These are phyloP conservation scores for Gonapodya sp. DNA, from an alignment of 192 early-diverging fungal genomes.

Conservation along the genomic window DNA sequence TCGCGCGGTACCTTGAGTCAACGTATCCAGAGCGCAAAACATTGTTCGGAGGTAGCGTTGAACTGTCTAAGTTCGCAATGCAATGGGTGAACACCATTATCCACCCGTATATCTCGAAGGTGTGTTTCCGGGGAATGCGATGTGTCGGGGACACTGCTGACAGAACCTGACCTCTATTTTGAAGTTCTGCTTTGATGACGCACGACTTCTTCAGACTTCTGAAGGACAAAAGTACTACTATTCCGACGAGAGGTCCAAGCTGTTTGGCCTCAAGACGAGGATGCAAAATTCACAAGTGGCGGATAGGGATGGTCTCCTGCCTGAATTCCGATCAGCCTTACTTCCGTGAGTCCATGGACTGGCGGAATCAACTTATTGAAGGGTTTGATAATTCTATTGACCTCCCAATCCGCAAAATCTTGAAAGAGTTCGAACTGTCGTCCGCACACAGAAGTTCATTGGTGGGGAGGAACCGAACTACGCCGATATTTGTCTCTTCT, in stretches of 20 bases:
- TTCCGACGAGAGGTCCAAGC: background rate
- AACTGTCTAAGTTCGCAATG: constrained; percentile 30
- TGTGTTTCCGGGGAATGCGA: background rate
- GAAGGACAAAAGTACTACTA: constrained; percentile 1
- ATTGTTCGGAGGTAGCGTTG: constrained; percentile 26
- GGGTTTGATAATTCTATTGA: no score
- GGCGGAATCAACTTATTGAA: no score
- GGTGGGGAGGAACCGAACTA: background rate
- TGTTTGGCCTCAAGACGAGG: background rate
- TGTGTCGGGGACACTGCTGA: no score
- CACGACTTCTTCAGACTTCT: background rate
- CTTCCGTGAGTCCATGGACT: background rate
- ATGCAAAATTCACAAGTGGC: constrained; percentile 6
- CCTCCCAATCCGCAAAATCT: no score
- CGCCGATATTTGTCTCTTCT: background rate
- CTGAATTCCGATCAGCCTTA: background rate
- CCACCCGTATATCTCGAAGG: constrained; percentile 17
- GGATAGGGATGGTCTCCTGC: background rate
- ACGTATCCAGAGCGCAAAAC: constrained; percentile 37
- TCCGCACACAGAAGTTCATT: background rate
- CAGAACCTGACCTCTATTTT: no score
- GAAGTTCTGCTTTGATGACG: constrained; percentile 4
- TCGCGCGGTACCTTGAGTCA: constrained; percentile 46
- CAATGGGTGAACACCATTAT: constrained; percentile 24
- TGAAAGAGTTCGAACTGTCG: background rate